Evolutionary conservation across 768 basidiomycete genomes (phyloP).

Genomic region (Russula compacta): DNA sequence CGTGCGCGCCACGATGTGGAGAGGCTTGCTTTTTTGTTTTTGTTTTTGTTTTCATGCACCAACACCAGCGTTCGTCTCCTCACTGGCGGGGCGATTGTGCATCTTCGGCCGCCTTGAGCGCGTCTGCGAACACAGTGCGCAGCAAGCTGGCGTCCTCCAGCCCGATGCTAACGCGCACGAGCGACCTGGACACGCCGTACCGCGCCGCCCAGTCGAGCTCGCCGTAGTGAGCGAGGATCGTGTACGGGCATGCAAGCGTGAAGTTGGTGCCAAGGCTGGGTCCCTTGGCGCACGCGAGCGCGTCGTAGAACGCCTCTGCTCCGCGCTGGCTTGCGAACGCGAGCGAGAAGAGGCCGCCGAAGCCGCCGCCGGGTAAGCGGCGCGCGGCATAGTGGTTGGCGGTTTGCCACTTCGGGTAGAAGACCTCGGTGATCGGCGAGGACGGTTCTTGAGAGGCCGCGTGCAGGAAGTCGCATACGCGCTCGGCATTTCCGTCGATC

Average conservation of each 20-base stretch:
- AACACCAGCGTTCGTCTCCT: neutral
- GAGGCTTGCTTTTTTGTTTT: too few relatives aligned
- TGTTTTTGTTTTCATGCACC: too few relatives aligned
- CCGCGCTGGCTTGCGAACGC: conserved; percentile 66
- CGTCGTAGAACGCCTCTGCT: conserved; percentile 76
- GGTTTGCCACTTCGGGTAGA: conserved; percentile 81
- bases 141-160: conserved; percentile 63
- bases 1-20: too few relatives aligned
- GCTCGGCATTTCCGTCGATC: conserved; percentile 79
- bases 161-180: conserved; percentile 89
- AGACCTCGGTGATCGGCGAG: conserved; percentile 60
- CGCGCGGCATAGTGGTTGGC: conserved; percentile 62
- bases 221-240: conserved; percentile 80
- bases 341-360: conserved; percentile 81
- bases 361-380: conserved; percentile 37
- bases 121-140: conserved; percentile 47
- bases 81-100: conserved; percentile 4
- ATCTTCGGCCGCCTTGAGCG: conserved; percentile 66
- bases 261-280: conserved; percentile 93
- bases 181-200: conserved; percentile 74
- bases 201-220: conserved; percentile 89
- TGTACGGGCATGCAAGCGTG: conserved; percentile 89
- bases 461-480: conserved; percentile 70
- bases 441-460: conserved; percentile 38
- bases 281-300: conserved; percentile 76